A percentile compares a stretch with the other conserved stretches of the same genome.
These are phyloP conservation scores for Penicillium verhagenii DNA, from an alignment of 495 filamentous ascomycete genomes.

Conservation along the genomic window DNA sequence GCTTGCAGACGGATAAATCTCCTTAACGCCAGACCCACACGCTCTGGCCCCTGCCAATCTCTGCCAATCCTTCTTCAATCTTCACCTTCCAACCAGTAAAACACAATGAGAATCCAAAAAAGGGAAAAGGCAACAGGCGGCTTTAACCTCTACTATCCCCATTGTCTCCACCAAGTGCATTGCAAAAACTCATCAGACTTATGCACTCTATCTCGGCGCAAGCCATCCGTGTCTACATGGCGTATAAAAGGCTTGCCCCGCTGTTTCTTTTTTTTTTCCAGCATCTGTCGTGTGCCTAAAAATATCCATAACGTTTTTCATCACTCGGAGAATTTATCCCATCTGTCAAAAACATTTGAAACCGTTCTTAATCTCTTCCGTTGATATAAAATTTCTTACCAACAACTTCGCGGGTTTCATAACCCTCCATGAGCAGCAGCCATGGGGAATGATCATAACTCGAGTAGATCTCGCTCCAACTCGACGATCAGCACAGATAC, in stretches of 20 bases:
- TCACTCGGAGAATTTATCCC: background rate
- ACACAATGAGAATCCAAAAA: background rate
- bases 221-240: background rate
- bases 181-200: background rate
- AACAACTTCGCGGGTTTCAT: background rate
- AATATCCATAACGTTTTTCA: background rate
- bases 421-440: background rate
- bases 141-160: background rate
- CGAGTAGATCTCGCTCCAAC: slow-evolving; percentile 1
- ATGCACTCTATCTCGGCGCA: background rate
- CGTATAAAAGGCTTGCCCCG: background rate
- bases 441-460: background rate
- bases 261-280: background rate
- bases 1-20: background rate
- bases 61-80: background rate
- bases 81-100: background rate
- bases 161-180: background rate
- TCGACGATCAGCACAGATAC: background rate
- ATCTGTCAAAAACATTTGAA: background rate
- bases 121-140: background rate
- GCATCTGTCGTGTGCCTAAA: background rate
- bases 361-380: background rate
- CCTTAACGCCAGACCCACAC: background rate
- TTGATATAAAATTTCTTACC: background rate
- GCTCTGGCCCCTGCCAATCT: background rate